Percentiles rank a stretch among this genome's conserved stretches.
These are phyloP conservation scores for Drosera spatulata DNA, from an alignment of 179 eudicot species.

Conservation along the genomic window DNA sequence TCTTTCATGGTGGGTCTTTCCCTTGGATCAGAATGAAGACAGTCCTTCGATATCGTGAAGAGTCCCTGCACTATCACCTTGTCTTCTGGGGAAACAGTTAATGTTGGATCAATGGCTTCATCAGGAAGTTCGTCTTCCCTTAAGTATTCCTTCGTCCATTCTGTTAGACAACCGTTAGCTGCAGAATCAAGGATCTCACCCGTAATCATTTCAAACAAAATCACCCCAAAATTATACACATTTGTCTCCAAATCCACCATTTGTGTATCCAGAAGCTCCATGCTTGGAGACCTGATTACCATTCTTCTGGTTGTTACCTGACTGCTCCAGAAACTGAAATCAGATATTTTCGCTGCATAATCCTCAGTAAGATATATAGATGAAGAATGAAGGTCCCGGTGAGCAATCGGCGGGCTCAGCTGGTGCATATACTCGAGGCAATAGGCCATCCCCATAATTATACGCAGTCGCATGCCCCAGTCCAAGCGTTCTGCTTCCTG, in stretches of 20 bases:
- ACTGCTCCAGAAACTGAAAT: too few species aligned
- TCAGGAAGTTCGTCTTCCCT: conserved; percentile 25
- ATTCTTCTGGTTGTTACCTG: too few species aligned
- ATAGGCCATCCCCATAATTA: too few species aligned
- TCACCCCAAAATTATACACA: conserved; percentile 55
- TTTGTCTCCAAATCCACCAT: conserved; percentile 39
- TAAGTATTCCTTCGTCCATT: conserved; percentile 46
- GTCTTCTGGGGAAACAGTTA: conserved; percentile 31
- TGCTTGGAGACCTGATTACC: conserved; percentile 8
- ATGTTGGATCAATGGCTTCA: conserved; percentile 55
- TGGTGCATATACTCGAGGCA: too few species aligned
- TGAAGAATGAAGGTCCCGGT: too few species aligned
- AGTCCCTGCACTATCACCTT: conserved; percentile 22
- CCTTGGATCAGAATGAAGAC: conserved; percentile 38
- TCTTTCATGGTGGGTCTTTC: conserved; percentile 57
- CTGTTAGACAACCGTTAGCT: conserved; percentile 23
- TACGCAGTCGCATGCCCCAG: too few species aligned
- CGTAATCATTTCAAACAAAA: conserved; percentile 56
- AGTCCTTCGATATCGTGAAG: conserved; percentile 33
- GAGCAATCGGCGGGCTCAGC: too few species aligned
- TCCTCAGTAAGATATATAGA: too few species aligned
- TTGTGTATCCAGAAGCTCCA: conserved; percentile 33
- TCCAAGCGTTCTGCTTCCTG: too few species aligned
- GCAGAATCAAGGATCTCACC: conserved; percentile 50
- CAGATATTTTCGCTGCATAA: too few species aligned